Evolutionary conservation across 2,329 filamentous ascomycete genomes (phyloP).

Genomic region (Microcera coccophila): DNA sequence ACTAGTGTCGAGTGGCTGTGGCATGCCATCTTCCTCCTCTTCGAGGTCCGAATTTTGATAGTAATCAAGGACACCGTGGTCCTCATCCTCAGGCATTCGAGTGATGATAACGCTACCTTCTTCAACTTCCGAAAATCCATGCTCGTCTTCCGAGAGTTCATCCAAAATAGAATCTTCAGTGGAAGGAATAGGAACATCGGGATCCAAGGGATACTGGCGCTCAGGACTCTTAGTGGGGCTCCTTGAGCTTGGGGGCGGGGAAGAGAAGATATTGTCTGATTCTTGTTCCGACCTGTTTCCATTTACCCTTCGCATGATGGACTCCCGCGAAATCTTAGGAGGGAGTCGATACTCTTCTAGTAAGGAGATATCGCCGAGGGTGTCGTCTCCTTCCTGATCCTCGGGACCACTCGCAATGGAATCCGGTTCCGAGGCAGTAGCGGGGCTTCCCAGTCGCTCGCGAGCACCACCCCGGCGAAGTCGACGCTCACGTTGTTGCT

Average conservation of each 20-base stretch:
- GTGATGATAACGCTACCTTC: slow-evolving; percentile 65
- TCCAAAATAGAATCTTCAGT: slow-evolving; percentile 63
- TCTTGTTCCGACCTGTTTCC: slow-evolving; percentile 56
- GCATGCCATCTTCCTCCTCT: slow-evolving; percentile 61
- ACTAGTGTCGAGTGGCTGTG: slow-evolving; percentile 42
- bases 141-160: slow-evolving; percentile 44
- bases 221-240: slow-evolving; percentile 46
- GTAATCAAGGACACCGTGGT: slow-evolving; percentile 66
- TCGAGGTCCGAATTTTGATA: slow-evolving; percentile 44
- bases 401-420: slow-evolving; percentile 30
- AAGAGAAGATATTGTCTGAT: slow-evolving; percentile 62
- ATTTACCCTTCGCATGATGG: slow-evolving; percentile 84
- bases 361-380: slow-evolving; percentile 56
- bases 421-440: slow-evolving; percentile 37
- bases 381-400: slow-evolving; percentile 54
- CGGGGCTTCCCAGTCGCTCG: slow-evolving; percentile 46
- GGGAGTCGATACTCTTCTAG: slow-evolving; percentile 64
- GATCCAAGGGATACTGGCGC: slow-evolving; percentile 63
- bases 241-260: slow-evolving; percentile 56
- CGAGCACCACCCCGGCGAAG: slow-evolving; percentile 59
- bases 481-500: slow-evolving; percentile 64
- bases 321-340: slow-evolving; percentile 84
- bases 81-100: slow-evolving; percentile 57
- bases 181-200: slow-evolving; percentile 85
- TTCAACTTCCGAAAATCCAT: slow-evolving; percentile 46